Evolutionary conservation across 2,329 filamentous ascomycete species (phyloP).

Genomic region (Didymosphaeria variabile): DNA sequence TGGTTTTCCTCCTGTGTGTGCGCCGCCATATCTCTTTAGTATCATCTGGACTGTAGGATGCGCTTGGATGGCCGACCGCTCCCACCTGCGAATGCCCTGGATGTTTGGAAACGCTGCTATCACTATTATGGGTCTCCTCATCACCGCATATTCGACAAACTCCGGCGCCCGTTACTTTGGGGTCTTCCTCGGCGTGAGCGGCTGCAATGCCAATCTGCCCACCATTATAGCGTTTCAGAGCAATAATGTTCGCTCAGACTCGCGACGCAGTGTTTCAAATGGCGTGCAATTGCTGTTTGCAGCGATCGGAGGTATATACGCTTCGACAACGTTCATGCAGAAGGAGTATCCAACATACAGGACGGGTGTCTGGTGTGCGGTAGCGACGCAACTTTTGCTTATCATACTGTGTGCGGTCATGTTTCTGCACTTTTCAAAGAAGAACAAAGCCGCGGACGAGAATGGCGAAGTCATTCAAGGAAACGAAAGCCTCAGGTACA

Average conservation of each 20-base stretch:
- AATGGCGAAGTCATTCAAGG: not conserved
- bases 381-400: constrained; percentile 30
- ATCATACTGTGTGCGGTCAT: constrained; percentile 27
- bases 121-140: constrained; percentile 27
- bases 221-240: constrained; percentile 39
- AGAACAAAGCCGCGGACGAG: constrained; percentile 22
- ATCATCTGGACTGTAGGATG: constrained; percentile 44
- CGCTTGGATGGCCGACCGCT: constrained; percentile 46
- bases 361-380: constrained; percentile 38
- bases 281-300: constrained; percentile 45
- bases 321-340: constrained; percentile 43
- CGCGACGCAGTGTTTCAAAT: constrained; percentile 38
- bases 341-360: constrained; percentile 39
- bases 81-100: constrained; percentile 40
- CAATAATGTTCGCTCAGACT: constrained; percentile 48
- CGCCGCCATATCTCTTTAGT: constrained; percentile 48
- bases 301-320: constrained; percentile 43
- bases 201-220: constrained; percentile 42
- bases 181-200: constrained; percentile 43
- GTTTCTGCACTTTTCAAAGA: constrained; percentile 27
- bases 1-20: constrained; percentile 48
- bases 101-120: constrained; percentile 33
- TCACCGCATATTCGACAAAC: constrained; percentile 29
- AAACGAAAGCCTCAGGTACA: constrained; percentile 8
- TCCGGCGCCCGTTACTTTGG: constrained; percentile 45